Base-by-base conservation (phyloP, 805 yeast species). In the Lachancea meyersii region DNA sequence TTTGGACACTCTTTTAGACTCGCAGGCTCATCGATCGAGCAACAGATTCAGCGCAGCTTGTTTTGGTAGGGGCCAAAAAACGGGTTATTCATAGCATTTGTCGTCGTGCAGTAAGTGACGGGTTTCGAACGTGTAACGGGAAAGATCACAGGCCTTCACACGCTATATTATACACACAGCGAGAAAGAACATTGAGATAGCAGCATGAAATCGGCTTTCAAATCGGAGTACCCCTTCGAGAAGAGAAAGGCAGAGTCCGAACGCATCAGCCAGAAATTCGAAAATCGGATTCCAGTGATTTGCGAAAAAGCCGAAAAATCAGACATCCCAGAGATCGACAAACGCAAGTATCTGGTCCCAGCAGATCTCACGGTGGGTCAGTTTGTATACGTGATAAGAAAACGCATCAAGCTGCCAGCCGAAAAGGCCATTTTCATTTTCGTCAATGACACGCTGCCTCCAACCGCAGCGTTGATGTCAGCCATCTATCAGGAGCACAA, bases 391-490 rank as follows among this genome's bases (percentile, higher is more conserved):
- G 98, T 93, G 48, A 87, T 93, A 55, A 82, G 98, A 68, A 89
- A 91, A 70, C 82, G 98, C 65, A 89, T 93, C 65, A 85, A 85
- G 72, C 76, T 93, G 50, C 96, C 96, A 37, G 85, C 96, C 22
- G 98, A 93, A 66, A 89, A 91, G 80, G 98, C 98, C 34, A 91
- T 93, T 51, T 93, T 93, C 67, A 88, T 93, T 52, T 93, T 93
- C 64, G 96, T 93, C 50, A 91, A 93, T 61, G 98, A 93, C 64
- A 88, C 93, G 44, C 75, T 93, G 54, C 98, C 98, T 9, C 97
- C 97, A 36, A 93, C 98, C 2, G 97, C 97, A 17, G 95, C 97
- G 14, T 76, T 93, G 53, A 87, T 93, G 93, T 83, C 95, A 55
- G 77, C 93, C 19, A 84, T 93, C 50, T 93, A 93, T 61, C 95